Conservation (phyloP, 1,284 basidiomycete species). For the Phaffia rhodozyma region DNA sequence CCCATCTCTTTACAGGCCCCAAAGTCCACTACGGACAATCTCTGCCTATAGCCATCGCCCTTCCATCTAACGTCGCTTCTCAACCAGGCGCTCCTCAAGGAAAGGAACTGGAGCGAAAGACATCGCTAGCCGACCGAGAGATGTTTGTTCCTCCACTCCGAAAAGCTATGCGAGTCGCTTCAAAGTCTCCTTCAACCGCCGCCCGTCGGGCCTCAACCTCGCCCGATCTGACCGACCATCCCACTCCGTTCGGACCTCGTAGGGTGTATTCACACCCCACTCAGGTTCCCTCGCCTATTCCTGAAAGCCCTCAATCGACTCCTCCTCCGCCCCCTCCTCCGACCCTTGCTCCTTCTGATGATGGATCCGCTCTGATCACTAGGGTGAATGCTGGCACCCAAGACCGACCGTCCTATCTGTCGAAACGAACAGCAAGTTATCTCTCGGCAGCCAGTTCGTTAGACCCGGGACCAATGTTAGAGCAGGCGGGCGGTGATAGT, state of each 20-base stretch:
- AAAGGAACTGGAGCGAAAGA: conserved; percentile 8
- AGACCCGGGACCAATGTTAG: conserved; percentile 2
- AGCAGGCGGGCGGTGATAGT: neutral
- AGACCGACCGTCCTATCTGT: neutral
- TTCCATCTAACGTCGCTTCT: neutral
- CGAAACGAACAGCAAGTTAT: neutral
- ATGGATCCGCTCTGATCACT: neutral
- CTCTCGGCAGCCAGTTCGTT: neutral
- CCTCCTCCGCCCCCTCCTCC: neutral
- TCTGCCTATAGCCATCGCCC: conserved; percentile 7
- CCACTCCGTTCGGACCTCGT: too few relatives aligned
- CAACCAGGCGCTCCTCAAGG: neutral
- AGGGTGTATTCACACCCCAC: too few relatives aligned
- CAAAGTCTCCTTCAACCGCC: too few relatives aligned
- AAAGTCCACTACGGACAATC: conserved; percentile 8
- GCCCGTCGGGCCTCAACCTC: too few relatives aligned
- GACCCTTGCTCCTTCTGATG: neutral
- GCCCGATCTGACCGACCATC: too few relatives aligned
- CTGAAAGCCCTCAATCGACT: neutral
- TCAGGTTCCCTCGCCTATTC: too few relatives aligned
- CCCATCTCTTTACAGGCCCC: neutral
- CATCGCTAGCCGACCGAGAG: conserved; percentile 5
- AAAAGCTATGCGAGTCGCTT: neutral
- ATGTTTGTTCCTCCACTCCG: conserved; percentile 10
- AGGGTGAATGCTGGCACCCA: neutral